phyloP scores from a whole-genome alignment of 2,329 filamentous ascomycete species.

The Fusarium robinianum region DNA sequence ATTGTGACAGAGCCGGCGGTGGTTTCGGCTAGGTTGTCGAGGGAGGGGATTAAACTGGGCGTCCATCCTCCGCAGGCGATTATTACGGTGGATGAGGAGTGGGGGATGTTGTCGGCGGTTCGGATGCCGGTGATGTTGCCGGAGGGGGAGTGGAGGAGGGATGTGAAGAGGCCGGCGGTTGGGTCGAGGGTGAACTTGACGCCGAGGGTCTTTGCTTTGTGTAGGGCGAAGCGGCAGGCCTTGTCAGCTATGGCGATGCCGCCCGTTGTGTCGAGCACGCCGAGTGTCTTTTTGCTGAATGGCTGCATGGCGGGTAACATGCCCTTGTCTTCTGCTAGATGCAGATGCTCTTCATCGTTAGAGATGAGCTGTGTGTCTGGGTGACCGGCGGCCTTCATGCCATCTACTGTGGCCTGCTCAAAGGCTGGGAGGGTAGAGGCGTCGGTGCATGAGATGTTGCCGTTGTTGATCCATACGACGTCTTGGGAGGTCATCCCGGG shows the following conservation, averaged over 20 bases:
- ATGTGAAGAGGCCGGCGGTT: conserved; percentile 38
- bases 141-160: conserved; percentile 27
- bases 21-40: conserved; percentile 31
- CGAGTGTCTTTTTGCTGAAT: conserved; percentile 43
- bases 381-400: conserved; percentile 42
- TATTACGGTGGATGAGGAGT: conserved; percentile 42
- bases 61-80: conserved; percentile 43
- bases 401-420: conserved; percentile 42
- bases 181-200: conserved; percentile 48
- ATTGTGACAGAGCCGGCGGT: conserved; percentile 28
- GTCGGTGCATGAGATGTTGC: conserved; percentile 37
- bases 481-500: conserved; percentile 43
- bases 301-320: conserved; percentile 44
- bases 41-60: conserved; percentile 20
- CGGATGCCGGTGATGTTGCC: conserved; percentile 41
- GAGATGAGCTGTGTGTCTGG: conserved; percentile 42
- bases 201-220: conserved; percentile 47
- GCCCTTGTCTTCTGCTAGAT: conserved; percentile 37
- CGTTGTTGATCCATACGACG: conserved; percentile 45
- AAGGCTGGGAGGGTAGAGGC: conserved; percentile 34
- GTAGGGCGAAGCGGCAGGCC: conserved; percentile 50
- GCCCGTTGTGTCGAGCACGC: conserved; percentile 51
- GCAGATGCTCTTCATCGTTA: conserved; percentile 25
- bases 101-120: conserved; percentile 43
- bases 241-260: conserved; percentile 52